These are phyloP conservation scores for Fraxinus baroniana DNA, from an alignment of 305 asterid species.

Conservation along the genomic window DNA sequence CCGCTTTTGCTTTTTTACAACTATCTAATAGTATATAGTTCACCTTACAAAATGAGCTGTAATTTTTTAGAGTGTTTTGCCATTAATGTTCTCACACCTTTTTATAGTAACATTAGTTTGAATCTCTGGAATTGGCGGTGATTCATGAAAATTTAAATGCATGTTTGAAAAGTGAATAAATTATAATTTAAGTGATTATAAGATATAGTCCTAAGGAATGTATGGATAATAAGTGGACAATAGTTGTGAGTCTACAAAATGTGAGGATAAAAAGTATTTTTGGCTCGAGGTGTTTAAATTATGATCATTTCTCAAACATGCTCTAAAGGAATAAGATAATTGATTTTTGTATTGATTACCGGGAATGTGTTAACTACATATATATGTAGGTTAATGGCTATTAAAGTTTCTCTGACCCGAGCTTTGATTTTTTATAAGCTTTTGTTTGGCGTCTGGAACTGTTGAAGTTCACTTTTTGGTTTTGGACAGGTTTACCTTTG, in stretches of 20 bases:
- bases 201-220: background rate
- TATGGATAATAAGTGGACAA: background rate
- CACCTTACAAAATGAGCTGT: background rate
- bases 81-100: background rate
- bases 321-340: background rate
- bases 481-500: constrained; percentile 84
- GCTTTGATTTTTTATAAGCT: background rate
- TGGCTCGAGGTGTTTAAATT: background rate
- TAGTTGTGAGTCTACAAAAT: background rate
- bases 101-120: background rate
- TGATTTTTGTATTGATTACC: background rate
- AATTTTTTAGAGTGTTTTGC: background rate
- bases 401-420: background rate
- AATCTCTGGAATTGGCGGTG: background rate
- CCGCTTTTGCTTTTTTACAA: background rate
- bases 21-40: background rate
- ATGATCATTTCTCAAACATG: background rate
- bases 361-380: background rate
- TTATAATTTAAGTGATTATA: background rate
- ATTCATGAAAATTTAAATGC: background rate
- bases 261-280: background rate
- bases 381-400: background rate
- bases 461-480: constrained; percentile 18
- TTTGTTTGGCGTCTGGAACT: background rate
- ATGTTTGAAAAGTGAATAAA: background rate